A percentile compares a stretch with the other conserved stretches of the same genome.
Evolutionary conservation across 345 rosid species (phyloP).

Genomic region (Aquilaria yunnanensis): DNA sequence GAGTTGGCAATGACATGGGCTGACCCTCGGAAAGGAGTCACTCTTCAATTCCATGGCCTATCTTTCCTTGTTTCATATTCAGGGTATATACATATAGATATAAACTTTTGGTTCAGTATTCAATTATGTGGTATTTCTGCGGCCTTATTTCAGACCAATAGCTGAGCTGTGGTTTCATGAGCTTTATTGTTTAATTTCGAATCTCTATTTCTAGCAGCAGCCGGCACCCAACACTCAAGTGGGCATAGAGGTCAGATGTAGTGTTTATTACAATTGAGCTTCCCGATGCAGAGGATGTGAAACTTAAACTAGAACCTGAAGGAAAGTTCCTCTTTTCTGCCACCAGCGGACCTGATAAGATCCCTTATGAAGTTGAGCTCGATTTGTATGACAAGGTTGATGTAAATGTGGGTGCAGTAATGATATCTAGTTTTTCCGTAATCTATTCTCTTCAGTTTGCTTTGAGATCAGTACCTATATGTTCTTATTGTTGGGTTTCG

Average conservation of each 20-base stretch:
- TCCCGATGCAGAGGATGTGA: slow-evolving; percentile 51
- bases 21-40: too few relatives aligned
- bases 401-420: slow-evolving; percentile 29
- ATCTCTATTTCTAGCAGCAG: slow-evolving; percentile 16
- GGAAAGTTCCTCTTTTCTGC: slow-evolving; percentile 54
- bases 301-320: slow-evolving; percentile 51
- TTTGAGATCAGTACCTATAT: too few relatives aligned
- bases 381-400: slow-evolving; percentile 44
- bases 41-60: too few relatives aligned
- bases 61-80: too few relatives aligned
- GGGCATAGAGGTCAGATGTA: slow-evolving; percentile 54
- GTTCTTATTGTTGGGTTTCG: too few relatives aligned
- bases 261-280: slow-evolving; percentile 44
- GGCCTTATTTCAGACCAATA: too few relatives aligned
- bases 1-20: too few relatives aligned
- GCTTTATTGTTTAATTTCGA: too few relatives aligned
- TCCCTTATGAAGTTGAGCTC: slow-evolving; percentile 38
- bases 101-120: too few relatives aligned
- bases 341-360: slow-evolving; percentile 35
- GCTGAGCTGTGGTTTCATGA: too few relatives aligned
- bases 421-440: neutral
- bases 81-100: too few relatives aligned
- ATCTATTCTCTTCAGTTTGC: neutral
- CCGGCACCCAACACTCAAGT: slow-evolving; percentile 49
- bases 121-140: too few relatives aligned